Base-by-base conservation (phyloP, 768 basidiomycete genomes). In the Rhodotorula toruloides region DNA sequence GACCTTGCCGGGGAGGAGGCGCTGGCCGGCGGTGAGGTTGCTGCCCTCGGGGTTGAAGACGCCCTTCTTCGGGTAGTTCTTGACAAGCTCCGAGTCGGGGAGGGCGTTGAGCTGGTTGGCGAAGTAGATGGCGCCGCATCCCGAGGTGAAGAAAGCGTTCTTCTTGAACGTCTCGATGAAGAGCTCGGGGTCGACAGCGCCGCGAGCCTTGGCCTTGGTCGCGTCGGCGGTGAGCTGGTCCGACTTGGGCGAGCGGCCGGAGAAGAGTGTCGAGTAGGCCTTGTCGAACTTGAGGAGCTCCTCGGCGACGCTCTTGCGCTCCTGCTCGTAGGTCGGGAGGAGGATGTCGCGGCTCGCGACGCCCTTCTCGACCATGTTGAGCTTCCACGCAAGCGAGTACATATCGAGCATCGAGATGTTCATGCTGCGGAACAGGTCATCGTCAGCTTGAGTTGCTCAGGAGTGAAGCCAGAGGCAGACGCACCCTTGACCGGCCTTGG, bases 351-450 rank as follows among this genome's bases (percentile, higher is more conserved):
- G 52, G 60, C 71, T 62, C 12, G 71, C 72, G 42, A 75, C 58
- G 31, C 72, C 72, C 63, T 75, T 75, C 63, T 75, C 73, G 65
- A 75, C 72, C 48, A 75, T 64, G 73, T 75, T 75, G 67, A 75
- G 62, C 61, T 73, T 72, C 74, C 74, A 75, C 4, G 69, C 63
- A 27, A 73, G 65, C 31, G 71, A 69, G 73, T 67, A 73, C 70
- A 67, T 70, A 67, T 75, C 74, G 63, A 75, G 71, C 68, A 75
- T 71, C 25, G 70, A 72, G 64, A 75, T 75, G 68, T 72, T 73
- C 70, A 74, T 73, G 31, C 73, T 54, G 53, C 37, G n/a, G 37
- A 32, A 8, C 29, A 9, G 21, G 14, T 2, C 37, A 5, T 13
- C 27, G 22, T 31, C 16, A 12, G 12, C 3, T 25, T 27, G 8